phyloP scores from a whole-genome alignment of 768 basidiomycete species.

The Mrakia hoshinonis region DNA sequence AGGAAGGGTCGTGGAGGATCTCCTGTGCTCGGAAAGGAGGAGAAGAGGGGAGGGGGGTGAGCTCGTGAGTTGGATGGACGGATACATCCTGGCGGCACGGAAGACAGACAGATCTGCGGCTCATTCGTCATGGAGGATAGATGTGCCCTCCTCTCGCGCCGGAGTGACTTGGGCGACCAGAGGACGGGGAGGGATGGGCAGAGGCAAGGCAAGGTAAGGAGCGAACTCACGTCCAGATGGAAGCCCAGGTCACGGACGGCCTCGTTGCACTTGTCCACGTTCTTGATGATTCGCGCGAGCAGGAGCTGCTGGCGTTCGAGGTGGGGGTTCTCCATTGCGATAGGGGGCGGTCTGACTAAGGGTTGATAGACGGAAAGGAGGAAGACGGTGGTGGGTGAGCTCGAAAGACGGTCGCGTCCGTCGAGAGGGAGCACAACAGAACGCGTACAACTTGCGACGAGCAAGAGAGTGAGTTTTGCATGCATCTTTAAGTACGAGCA shows the following conservation, averaged over 20 bases:
- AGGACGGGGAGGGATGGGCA: neutral
- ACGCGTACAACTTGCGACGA: too few relatives aligned
- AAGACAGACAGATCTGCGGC: too few relatives aligned
- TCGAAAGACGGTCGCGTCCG: too few relatives aligned
- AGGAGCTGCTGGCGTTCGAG: slow-evolving; percentile 84
- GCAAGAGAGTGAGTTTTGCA: too few relatives aligned
- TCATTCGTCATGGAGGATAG: too few relatives aligned
- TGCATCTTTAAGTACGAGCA: too few relatives aligned
- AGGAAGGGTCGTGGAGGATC: slow-evolving; percentile 14
- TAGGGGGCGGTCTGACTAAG: too few relatives aligned
- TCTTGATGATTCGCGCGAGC: slow-evolving; percentile 82
- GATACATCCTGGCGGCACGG: too few relatives aligned
- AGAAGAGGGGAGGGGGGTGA: neutral
- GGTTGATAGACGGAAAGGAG: too few relatives aligned
- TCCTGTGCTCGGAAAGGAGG: neutral
- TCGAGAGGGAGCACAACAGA: too few relatives aligned
- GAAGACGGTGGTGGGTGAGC: too few relatives aligned
- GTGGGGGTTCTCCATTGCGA: slow-evolving; percentile 84
- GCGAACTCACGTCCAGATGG: slow-evolving; percentile 60
- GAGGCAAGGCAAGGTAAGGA: neutral
- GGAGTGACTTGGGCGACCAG: neutral
- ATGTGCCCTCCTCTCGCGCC: too few relatives aligned
- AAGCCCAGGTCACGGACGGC: slow-evolving; percentile 80
- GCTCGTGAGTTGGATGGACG: neutral
- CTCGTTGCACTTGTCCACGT: slow-evolving; percentile 85